phyloP scores from a whole-genome alignment of 208 protist species.

The Trypanosoma avium region DNA sequence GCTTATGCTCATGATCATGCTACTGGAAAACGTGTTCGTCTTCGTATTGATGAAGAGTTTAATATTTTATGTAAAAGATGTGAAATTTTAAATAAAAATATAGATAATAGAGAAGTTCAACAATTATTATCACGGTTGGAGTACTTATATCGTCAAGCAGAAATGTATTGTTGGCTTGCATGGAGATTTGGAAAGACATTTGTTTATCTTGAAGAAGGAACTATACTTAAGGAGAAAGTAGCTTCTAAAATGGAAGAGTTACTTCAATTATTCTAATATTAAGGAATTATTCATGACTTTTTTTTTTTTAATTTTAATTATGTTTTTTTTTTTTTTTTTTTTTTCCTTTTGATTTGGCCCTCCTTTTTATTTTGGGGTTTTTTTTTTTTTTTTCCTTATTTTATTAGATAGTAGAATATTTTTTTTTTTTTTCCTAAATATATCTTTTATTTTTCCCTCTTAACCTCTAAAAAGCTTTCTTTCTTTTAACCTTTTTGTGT shows the following conservation, averaged over 20 bases:
- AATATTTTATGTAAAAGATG: conserved; percentile 16
- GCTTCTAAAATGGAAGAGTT: conserved; percentile 34
- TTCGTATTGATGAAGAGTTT: conserved; percentile 45
- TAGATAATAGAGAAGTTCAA: background rate
- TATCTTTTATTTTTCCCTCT: too few species aligned
- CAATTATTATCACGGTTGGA: conserved; percentile 34
- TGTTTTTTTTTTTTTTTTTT: background rate
- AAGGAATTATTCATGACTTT: background rate
- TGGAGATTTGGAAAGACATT: conserved; percentile 85
- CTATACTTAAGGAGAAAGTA: conserved; percentile 38
- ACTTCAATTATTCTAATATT: conserved; percentile 16
- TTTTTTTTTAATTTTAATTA: conserved; percentile 1
- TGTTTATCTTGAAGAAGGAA: conserved; percentile 44
- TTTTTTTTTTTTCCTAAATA: too few species aligned
- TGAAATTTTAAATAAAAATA: background rate
- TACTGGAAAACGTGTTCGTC: conserved; percentile 28
- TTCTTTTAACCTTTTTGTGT: too few species aligned
- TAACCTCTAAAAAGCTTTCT: too few species aligned
- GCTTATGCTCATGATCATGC: conserved; percentile 62
- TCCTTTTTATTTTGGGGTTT: conserved; percentile 1
- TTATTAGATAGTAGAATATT: too few species aligned
- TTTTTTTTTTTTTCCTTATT: conserved; percentile 7
- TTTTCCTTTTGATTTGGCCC: background rate
- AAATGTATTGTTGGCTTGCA: conserved; percentile 87
- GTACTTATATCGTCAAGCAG: conserved; percentile 51